A percentile compares a stretch with the other conserved stretches of the same genome.
Conservation (phyloP, 495 filamentous ascomycete genomes). For the Niebla homalea region DNA sequence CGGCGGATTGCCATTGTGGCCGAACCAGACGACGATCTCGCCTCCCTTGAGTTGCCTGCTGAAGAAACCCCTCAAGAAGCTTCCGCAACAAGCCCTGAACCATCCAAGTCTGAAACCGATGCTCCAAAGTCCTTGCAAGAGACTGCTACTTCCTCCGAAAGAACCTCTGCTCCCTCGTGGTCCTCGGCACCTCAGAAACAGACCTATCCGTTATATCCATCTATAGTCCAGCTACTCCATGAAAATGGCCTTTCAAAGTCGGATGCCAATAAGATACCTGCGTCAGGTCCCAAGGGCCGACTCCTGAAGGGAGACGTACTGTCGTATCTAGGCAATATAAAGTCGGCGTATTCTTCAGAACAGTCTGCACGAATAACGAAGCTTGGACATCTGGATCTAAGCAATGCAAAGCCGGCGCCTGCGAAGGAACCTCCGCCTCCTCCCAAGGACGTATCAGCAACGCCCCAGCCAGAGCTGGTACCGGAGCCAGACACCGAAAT, state of each 20-base stretch:
- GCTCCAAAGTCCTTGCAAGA: constrained; percentile 9
- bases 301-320: constrained; percentile 93
- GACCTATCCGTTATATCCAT: constrained; percentile 72
- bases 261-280: constrained; percentile 64
- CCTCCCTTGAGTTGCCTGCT: constrained; percentile 50
- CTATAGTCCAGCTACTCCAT: constrained; percentile 68
- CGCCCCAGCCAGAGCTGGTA: constrained; percentile 19
- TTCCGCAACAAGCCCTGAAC: constrained; percentile 7
- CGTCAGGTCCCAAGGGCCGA: constrained; percentile 78
- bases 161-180: constrained; percentile 22
- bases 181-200: constrained; percentile 45
- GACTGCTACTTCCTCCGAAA: constrained; percentile 16
- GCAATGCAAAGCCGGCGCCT: constrained; percentile 80
- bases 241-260: constrained; percentile 58
- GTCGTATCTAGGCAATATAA: constrained; percentile 69
- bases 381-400: constrained; percentile 74
- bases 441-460: not conserved
- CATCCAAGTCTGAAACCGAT: constrained; percentile 14
- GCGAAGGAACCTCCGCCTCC: constrained; percentile 18
- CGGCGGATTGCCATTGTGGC: constrained; percentile 63
- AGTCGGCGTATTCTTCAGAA: constrained; percentile 51
- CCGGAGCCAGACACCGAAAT: constrained; percentile 37
- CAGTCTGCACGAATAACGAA: constrained; percentile 57
- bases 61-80: constrained; percentile 35
- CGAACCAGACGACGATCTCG: constrained; percentile 61